A percentile compares a stretch with the other conserved stretches of the same genome.
Evolutionary conservation across 1,284 basidiomycete species (phyloP).

Genomic region (Fomes fomentarius): DNA sequence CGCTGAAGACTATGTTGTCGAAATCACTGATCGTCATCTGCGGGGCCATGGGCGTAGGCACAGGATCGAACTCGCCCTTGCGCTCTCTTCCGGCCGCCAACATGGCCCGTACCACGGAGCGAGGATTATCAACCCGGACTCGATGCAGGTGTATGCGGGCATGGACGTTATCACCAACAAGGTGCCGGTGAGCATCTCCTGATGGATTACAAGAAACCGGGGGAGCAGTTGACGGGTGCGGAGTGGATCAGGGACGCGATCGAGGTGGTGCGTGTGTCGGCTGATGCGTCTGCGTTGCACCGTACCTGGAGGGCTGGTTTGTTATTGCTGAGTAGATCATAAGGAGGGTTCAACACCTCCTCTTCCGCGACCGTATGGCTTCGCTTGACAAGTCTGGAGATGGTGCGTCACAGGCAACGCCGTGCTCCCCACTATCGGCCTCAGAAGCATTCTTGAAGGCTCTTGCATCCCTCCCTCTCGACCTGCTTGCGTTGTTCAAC

Average conservation of each 20-base stretch:
- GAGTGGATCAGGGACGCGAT: conserved; percentile 84
- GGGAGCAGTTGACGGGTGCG: conserved; percentile 86
- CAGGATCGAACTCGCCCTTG: conserved; percentile 84
- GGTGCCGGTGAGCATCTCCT: conserved; percentile 83
- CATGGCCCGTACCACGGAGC: conserved; percentile 57
- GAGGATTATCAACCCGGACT: conserved; percentile 91
- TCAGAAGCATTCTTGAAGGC: conserved; percentile 35
- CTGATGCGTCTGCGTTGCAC: too few relatives aligned
- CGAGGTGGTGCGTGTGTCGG: conserved; percentile 58
- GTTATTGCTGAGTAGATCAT: conserved; percentile 60
- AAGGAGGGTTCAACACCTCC: conserved; percentile 94
- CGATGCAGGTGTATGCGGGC: conserved; percentile 98
- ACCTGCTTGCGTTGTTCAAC: conserved; percentile 54
- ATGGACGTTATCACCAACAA: conserved; percentile 98
- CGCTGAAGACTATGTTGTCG: conserved; percentile 30
- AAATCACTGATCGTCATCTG: conserved; percentile 83
- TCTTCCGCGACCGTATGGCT: conserved; percentile 75
- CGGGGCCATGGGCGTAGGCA: conserved; percentile 97
- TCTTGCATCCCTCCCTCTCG: conserved; percentile 47
- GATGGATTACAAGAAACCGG: conserved; percentile 86
- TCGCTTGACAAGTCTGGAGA: conserved; percentile 29
- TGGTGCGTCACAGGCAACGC: not conserved
- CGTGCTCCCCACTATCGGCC: too few relatives aligned
- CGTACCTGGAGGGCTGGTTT: too few relatives aligned
- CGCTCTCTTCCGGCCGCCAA: conserved; percentile 41